Base-by-base conservation (phyloP, 768 basidiomycete genomes). In the Mycena capillaripes region DNA sequence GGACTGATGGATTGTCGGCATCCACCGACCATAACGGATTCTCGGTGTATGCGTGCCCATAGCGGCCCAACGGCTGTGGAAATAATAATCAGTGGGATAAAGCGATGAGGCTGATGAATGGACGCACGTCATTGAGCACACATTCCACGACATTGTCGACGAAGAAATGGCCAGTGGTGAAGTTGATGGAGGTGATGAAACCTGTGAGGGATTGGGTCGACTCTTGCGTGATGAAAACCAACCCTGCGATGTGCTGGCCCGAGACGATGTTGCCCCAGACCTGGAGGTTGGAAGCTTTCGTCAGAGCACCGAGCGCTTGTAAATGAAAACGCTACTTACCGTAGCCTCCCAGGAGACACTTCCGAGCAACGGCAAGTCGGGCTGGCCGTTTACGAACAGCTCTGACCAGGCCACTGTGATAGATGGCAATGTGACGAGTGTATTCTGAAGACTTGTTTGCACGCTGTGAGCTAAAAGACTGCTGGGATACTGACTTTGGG, bases 11-110 rank as follows among this genome's bases (percentile, higher is more conserved):
- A 29, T 71, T 73, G 19, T 75, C 69, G 6, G 74, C 56, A 61
- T 77, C 75, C 5, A 75, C 76, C 14, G 76, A 65, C 76, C 76
- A 77, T 32, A 77, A 36, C 9, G 76, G 75, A 21, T 60, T 27
- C 3, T 16, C 27, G 29, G 42, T 42, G 17, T 60, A 60, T 7
- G 42, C 5, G 17, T 3, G 59, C 4, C 59, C 59, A n/a, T 44
- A 60, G 25, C 40, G 59, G 6, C 59, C 59, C n/a, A 58, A 17
- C 16, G 42, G 42, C 36, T 38, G n/a, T n/a, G n/a, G n/a, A n/a
- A n/a, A n/a, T n/a, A n/a, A 14, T 14, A n/a, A n/a, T n/a, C 7
- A 14, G 27, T 9, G 10, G 2, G 40, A 12, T n/a, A 8, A n/a
- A 58, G 38, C 2, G 56, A 38, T 6, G 46, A 14, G 11, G 8